Conservation (phyloP, 2,329 filamentous ascomycete species). For the Paraphoma chrysanthemicola region DNA sequence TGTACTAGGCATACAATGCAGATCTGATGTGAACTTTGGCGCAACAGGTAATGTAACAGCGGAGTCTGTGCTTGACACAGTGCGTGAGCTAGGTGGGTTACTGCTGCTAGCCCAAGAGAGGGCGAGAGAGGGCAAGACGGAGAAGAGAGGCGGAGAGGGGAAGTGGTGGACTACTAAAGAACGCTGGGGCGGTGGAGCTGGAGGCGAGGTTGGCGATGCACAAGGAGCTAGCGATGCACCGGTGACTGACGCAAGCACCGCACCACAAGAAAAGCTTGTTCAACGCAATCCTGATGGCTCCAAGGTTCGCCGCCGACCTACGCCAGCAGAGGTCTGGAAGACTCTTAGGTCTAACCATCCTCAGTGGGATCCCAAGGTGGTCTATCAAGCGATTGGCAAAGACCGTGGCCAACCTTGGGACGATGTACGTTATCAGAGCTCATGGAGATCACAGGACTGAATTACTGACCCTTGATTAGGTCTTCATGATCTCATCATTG, state of each 20-base stretch:
- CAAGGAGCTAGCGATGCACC: slow-evolving; percentile 28
- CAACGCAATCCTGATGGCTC: slow-evolving; percentile 34
- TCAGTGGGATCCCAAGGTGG: slow-evolving; percentile 64
- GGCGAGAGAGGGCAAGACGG: slow-evolving; percentile 60
- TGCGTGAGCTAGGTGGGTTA: slow-evolving; percentile 65
- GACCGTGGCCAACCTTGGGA: slow-evolving; percentile 55
- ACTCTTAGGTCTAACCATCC: slow-evolving; percentile 57
- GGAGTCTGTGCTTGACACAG: slow-evolving; percentile 56
- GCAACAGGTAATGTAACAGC: slow-evolving; percentile 34
- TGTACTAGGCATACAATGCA: slow-evolving; percentile 62
- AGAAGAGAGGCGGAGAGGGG: slow-evolving; percentile 60
- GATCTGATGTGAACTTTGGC: slow-evolving; percentile 62
- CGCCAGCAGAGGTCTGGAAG: slow-evolving; percentile 61
- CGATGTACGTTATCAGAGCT: slow-evolving; percentile 54
- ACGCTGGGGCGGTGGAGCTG: slow-evolving; percentile 64
- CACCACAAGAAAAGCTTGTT: slow-evolving; percentile 45
- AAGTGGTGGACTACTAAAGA: slow-evolving; percentile 67
- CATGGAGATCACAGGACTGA: not conserved
- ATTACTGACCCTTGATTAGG: slow-evolving; percentile 47
- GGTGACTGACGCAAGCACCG: slow-evolving; percentile 33
- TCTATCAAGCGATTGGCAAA: slow-evolving; percentile 65
- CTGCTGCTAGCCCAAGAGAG: slow-evolving; percentile 67
- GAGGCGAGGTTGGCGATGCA: slow-evolving; percentile 51
- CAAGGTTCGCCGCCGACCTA: slow-evolving; percentile 50
- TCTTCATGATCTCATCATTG: slow-evolving; percentile 67